Evolutionary conservation across 1,284 basidiomycete species (phyloP), one percentile per base, ranked within the genome.

Genomic region (Ceratobasidium sp.): DNA sequence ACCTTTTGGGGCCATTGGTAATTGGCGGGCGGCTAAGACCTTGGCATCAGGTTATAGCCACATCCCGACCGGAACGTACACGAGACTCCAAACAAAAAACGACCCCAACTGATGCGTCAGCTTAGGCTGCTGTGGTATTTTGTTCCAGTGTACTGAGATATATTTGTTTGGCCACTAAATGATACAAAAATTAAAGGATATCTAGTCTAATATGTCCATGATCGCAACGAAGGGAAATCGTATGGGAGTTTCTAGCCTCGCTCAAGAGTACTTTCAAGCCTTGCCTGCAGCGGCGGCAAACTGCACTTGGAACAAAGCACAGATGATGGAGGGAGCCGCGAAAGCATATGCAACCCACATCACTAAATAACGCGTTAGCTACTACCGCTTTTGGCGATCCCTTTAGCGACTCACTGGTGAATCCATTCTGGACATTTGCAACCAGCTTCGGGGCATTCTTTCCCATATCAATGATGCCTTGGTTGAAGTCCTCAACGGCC

Each of bases 321-420:
- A 89, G 42, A 94, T 89, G 42, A 94, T 86, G 6, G 93, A 92
- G 26, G 93, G 89, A 15, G 89, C 90, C 79, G 90, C 92, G 84
- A 94, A 94, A 1, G 92, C 90, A 81, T 93, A 94, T 26, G 89
- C 92, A 33, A 94, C 90, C 90, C 92, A 94, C 58, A 91, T 87
- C 92, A 94, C 93, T 94, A 77, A 6, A 79, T 73, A 46, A 53
- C 42, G 26, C 28, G 39, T 63, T 60, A 77, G 76, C 39, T 20
- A 58, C 42, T 10, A 18, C 28, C 55, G 33, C 20, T 40, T 40
- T 46, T 46, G 33, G 26, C 28, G 23, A 10, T 7, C 10, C 26
- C 33, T n/a, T 20, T 20, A 68, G 44, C 6, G 12, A 89, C 92
- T 83, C 79, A 95, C 93, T 93, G 71, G 90, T 91, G 81, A 94